Base-by-base conservation (phyloP, 345 rosid species). In the Draba incana region DNA sequence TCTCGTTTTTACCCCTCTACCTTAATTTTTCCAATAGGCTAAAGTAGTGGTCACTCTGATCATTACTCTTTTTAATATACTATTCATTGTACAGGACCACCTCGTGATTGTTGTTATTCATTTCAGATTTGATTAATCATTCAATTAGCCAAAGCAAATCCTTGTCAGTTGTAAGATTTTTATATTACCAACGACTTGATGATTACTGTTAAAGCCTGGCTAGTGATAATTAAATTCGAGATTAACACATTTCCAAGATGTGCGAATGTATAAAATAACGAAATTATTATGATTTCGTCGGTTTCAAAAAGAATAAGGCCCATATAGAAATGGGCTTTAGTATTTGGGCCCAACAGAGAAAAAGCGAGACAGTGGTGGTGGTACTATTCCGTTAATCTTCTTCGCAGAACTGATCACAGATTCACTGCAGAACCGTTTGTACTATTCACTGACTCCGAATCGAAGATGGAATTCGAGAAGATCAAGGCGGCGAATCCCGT, bases 401-500 rank as follows among this genome's bases (percentile, higher is more conserved):
- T 28, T 28, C 31, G 31, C 49, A 3, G 11, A 50, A n/a, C n/a
- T n/a, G n/a, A 41, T 41, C 60, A 54, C 45, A 55, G n/a, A 55
- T n/a, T n/a, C n/a, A n/a, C n/a, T n/a, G 10, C 43, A 53, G 3
- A 28, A 28, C 6, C 37, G 6, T 6, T 33, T 6, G 7, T 33
- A 33, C 8, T 6, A 6, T 33, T 31, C 35, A 31, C 6, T 31
- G 7, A 35, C 38, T 35, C 38, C 38, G 8, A 55, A 15, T 54
- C 59, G 59, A 8, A 71, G 52, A 83, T 84, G 91, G 86, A 50
- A 2, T 78, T 71, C 51, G 54, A 79, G 75, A 86, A 75, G 83
- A 81, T 84, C 66, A 83, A 84, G 66, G 88, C 83, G 35, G 69
- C 23, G 62, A 82, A 79, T 24, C 88, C 91, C 66, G 57, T 86